These are phyloP conservation scores for Leccinellum albellum DNA, from an alignment of 768 basidiomycete species.

Conservation along the genomic window DNA sequence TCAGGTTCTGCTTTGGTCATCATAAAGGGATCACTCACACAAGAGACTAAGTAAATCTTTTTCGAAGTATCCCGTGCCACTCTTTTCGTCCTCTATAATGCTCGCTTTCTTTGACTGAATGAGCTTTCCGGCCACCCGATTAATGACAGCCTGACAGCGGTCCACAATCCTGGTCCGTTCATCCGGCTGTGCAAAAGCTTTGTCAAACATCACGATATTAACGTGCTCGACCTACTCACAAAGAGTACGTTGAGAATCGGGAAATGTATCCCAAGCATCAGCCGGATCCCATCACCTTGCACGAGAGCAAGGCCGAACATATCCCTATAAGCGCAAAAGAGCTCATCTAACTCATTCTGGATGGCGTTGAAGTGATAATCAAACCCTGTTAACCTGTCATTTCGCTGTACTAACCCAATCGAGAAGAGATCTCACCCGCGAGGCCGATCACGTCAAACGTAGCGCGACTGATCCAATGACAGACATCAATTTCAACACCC, in stretches of 20 bases:
- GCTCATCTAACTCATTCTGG: conserved; percentile 70
- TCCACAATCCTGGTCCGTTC: conserved; percentile 44
- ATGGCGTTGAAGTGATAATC: conserved; percentile 86
- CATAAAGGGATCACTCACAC: conserved; percentile 44
- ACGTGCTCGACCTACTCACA: conserved; percentile 37
- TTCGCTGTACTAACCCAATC: background rate
- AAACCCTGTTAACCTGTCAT: conserved; percentile 52
- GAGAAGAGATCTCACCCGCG: conserved; percentile 52
- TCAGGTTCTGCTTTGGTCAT: conserved; percentile 5
- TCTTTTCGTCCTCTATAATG: conserved; percentile 56
- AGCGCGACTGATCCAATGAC: conserved; percentile 75
- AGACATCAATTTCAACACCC: conserved; percentile 59
- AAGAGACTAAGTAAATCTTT: conserved; percentile 78
- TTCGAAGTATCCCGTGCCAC: conserved; percentile 49
- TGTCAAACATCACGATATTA: background rate
- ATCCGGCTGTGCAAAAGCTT: conserved; percentile 45
- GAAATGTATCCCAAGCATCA: conserved; percentile 51
- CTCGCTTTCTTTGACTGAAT: conserved; percentile 77
- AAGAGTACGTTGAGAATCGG: conserved; percentile 54
- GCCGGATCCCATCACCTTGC: conserved; percentile 44
- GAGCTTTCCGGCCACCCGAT: conserved; percentile 66
- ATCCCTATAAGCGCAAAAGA: conserved; percentile 77
- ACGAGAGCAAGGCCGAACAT: conserved; percentile 77
- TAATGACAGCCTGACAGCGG: conserved; percentile 59
- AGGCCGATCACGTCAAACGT: conserved; percentile 91